Evolutionary conservation across 306 rosid genomes (phyloP).

Genomic region (Begonia loranthoides): DNA sequence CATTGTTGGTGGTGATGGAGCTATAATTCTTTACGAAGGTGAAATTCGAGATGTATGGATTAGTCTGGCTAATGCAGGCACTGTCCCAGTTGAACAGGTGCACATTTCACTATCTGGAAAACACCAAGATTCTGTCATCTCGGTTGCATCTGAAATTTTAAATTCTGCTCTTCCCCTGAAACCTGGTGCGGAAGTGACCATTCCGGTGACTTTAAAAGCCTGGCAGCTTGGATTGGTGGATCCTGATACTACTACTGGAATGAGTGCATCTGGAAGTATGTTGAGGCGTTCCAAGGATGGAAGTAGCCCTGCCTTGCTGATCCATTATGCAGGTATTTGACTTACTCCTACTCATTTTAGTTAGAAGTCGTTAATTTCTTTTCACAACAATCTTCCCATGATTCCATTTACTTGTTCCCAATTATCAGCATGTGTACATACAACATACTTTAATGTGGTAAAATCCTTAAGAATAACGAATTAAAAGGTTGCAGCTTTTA

Average conservation of each 20-base stretch:
- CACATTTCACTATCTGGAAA: constrained; percentile 86
- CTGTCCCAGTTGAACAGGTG: constrained; percentile 83
- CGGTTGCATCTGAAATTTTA: constrained; percentile 56
- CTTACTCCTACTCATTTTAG: no score
- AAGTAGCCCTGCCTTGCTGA: constrained; percentile 59
- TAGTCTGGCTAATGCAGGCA: constrained; percentile 90
- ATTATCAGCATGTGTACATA: no score
- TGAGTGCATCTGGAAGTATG: constrained; percentile 39
- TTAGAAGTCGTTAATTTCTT: no score
- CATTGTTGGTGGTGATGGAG: constrained; percentile 87
- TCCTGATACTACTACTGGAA: constrained; percentile 44
- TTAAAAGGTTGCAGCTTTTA: neutral
- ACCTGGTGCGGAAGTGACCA: constrained; percentile 88
- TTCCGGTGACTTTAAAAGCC: constrained; percentile 85
- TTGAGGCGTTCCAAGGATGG: constrained; percentile 64
- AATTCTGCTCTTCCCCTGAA: constrained; percentile 75
- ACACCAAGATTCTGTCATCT: constrained; percentile 81
- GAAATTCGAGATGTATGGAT: constrained; percentile 88
- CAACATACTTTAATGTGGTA: no score
- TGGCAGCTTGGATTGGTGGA: constrained; percentile 65
- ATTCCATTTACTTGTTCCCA: no score
- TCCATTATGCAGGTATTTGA: constrained; percentile 80
- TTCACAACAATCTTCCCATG: no score
- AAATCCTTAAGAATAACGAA: neutral
- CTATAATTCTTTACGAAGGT: constrained; percentile 86